Percentiles rank a stretch among this genome's conserved stretches.
These are phyloP conservation scores for Xylaria sp. DNA, from an alignment of 2,329 filamentous ascomycete species.

Conservation along the genomic window DNA sequence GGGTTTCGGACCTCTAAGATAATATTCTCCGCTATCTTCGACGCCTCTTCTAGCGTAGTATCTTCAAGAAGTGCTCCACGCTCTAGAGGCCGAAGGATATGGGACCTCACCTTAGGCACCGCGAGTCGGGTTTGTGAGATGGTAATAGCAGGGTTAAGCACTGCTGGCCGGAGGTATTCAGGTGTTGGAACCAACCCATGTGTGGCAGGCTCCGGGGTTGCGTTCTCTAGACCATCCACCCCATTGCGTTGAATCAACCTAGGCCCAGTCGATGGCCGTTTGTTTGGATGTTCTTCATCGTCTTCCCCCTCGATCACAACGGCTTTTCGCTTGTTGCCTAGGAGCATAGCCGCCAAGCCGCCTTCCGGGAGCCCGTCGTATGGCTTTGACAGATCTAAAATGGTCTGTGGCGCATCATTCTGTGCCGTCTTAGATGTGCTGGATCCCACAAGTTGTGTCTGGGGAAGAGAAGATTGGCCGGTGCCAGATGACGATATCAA, in stretches of 20 bases:
- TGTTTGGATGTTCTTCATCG: conserved; percentile 62
- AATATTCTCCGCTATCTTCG: conserved; percentile 69
- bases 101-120: conserved; percentile 82
- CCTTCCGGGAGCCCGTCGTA: conserved; percentile 92
- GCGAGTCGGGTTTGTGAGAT: conserved; percentile 85
- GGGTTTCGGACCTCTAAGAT: conserved; percentile 92
- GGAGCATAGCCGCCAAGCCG: conserved; percentile 80
- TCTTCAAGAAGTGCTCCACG: conserved; percentile 62
- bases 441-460: conserved; percentile 84
- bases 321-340: conserved; percentile 92
- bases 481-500: conserved; percentile 89
- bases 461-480: conserved; percentile 85
- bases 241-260: conserved; percentile 78
- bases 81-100: conserved; percentile 83
- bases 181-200: conserved; percentile 72
- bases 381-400: conserved; percentile 89
- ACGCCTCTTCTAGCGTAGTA: conserved; percentile 62
- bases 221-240: conserved; percentile 77
- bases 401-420: conserved; percentile 77
- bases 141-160: conserved; percentile 80
- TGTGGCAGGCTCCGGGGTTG: conserved; percentile 63
- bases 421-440: conserved; percentile 66
- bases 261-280: conserved; percentile 68
- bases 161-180: conserved; percentile 85
- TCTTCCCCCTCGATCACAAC: conserved; percentile 76